Conservation (phyloP, 2,329 filamentous ascomycete genomes). For the Geosmithia putterillii region DNA sequence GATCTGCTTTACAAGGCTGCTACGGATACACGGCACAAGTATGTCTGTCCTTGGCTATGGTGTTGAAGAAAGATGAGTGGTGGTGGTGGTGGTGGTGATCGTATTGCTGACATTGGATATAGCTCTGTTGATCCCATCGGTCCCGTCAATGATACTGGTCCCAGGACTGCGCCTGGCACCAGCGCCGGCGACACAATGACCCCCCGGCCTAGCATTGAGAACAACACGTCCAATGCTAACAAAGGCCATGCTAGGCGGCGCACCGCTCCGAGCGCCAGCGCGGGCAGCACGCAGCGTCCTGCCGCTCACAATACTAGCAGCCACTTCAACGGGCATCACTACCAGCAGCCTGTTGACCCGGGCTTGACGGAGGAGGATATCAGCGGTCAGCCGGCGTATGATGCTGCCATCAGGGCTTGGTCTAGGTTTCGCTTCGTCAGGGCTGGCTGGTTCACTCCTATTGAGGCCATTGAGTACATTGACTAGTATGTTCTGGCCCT, state of each 20-base stretch:
- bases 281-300: background rate
- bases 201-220: no score
- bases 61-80: no score
- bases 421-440: constrained; percentile 86
- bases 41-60: no score
- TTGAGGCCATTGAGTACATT: constrained; percentile 87
- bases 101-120: no score
- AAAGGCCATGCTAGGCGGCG: no score
- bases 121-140: no score
- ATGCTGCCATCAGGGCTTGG: constrained; percentile 77
- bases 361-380: constrained; percentile 29
- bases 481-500: constrained; percentile 55
- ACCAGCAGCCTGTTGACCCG: constrained; percentile 30
- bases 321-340: constrained; percentile 1
- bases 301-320: background rate
- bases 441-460: constrained; percentile 89
- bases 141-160: no score
- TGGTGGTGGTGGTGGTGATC: no score
- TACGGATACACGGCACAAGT: constrained; percentile 18
- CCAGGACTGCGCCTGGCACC: no score
- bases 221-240: no score
- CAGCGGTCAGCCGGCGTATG: constrained; percentile 40
- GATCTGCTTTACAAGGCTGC: constrained; percentile 85
- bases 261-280: background rate
- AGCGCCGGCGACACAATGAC: no score